Evolutionary conservation across 306 rosid genomes (phyloP).

Genomic region (Citrullus mucosospermus): DNA sequence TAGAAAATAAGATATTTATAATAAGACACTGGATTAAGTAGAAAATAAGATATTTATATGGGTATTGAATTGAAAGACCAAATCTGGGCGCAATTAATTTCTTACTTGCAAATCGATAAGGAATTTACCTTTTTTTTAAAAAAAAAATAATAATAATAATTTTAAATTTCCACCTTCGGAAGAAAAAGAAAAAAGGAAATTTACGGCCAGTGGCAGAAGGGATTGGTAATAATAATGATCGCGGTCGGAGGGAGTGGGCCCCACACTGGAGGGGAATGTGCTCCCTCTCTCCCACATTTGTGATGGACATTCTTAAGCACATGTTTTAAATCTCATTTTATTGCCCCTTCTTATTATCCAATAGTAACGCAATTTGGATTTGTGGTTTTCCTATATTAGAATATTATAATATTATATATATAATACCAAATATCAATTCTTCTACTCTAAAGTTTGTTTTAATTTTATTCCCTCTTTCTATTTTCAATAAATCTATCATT

Average conservation of each 20-base stretch:
- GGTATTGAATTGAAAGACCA: background rate
- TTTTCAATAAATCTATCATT: no score
- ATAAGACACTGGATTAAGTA: background rate
- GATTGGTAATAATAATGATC: background rate
- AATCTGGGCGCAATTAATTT: constrained; percentile 8
- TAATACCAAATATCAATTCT: no score
- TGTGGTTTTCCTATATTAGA: background rate
- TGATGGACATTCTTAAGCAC: constrained; percentile 7
- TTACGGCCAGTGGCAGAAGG: background rate
- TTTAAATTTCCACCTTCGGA: background rate
- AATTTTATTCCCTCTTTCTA: no score
- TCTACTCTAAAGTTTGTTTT: no score
- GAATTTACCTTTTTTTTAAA: background rate
- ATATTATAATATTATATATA: no score
- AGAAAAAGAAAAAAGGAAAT: background rate
- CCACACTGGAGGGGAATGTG: background rate
- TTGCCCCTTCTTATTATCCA: background rate
- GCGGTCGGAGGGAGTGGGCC: constrained; percentile 5
- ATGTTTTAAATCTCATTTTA: background rate
- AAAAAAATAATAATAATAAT: no score
- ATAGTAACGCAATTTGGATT: background rate
- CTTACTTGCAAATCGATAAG: background rate
- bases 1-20: background rate
- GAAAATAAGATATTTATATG: background rate
- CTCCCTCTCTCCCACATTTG: background rate